Conservation (phyloP, 2,329 filamentous ascomycete species). For the Trichoderma harzianum region DNA sequence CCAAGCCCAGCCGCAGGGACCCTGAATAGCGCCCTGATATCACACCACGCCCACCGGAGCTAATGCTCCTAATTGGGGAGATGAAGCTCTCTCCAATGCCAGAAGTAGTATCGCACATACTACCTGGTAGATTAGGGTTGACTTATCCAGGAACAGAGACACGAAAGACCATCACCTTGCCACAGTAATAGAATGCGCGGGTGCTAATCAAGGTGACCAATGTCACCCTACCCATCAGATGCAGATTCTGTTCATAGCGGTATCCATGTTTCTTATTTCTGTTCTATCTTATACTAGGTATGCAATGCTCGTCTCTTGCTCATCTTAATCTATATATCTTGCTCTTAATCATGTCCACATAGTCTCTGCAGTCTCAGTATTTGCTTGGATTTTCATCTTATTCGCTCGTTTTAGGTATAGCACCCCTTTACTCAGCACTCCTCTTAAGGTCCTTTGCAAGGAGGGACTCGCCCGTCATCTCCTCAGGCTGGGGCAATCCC, state of each 20-base stretch:
- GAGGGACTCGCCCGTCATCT: slow-evolving; percentile 86
- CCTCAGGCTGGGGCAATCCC: slow-evolving; percentile 84
- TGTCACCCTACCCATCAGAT: neutral
- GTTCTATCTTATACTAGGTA: slow-evolving; percentile 7
- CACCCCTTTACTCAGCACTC: slow-evolving; percentile 25
- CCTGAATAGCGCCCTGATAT: neutral
- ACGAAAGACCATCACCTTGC: neutral
- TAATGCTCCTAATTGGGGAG: neutral
- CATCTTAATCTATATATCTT: neutral
- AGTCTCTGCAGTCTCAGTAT: neutral
- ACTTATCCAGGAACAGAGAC: neutral
- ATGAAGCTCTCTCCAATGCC: neutral
- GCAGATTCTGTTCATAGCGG: neutral
- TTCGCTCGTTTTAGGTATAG: neutral
- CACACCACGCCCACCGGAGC: neutral
- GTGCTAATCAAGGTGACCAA: neutral
- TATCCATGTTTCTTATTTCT: neutral
- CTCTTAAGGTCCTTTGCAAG: slow-evolving; percentile 65
- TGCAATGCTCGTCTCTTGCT: neutral
- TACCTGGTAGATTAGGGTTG: neutral
- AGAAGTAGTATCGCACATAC: neutral
- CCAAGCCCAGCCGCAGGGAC: neutral
- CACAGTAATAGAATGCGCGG: neutral
- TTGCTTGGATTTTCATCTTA: neutral
- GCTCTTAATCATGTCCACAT: neutral